Evolutionary conservation across 2,329 filamentous ascomycete genomes (phyloP).

Genomic region (Clonostachys solani): DNA sequence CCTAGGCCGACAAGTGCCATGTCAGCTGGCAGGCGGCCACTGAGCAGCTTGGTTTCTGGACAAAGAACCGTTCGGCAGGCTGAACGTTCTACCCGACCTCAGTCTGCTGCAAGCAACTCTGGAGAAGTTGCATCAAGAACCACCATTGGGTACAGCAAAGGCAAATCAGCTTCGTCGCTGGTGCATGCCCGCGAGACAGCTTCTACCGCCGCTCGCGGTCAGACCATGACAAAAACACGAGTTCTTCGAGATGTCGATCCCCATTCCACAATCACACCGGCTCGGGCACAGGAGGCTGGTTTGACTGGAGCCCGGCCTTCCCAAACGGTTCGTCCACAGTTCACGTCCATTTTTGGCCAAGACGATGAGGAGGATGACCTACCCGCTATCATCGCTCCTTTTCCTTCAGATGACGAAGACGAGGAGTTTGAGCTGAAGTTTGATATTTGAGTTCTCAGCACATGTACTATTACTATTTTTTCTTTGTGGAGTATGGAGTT

Average conservation of each 20-base stretch:
- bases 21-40: conserved; percentile 12
- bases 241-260: conserved; percentile 1
- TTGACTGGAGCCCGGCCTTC: conserved; percentile 8
- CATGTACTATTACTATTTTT: neutral
- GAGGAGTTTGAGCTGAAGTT: conserved; percentile 53
- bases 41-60: conserved; percentile 21
- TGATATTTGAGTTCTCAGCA: conserved; percentile 13
- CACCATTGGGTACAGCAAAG: conserved; percentile 82
- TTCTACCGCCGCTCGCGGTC: conserved; percentile 5
- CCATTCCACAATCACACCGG: conserved; percentile 43
- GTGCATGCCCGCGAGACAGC: conserved; percentile 21
- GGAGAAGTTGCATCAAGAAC: conserved; percentile 69
- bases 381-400: conserved; percentile 13
- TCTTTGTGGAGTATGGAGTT: no score
- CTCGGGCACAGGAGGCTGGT: conserved; percentile 19
- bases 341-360: conserved; percentile 55
- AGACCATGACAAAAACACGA: conserved; percentile 8
- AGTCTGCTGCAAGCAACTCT: conserved; percentile 52
- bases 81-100: conserved; percentile 33
- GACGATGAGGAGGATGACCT: conserved; percentile 32
- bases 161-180: conserved; percentile 52
- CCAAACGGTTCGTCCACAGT: conserved; percentile 37
- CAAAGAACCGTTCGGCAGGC: conserved; percentile 28
- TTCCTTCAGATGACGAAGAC: conserved; percentile 38
- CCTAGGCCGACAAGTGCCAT: neutral